Conservation (phyloP, 2,329 filamentous ascomycete genomes). For the Sclerotinia glacialis region DNA sequence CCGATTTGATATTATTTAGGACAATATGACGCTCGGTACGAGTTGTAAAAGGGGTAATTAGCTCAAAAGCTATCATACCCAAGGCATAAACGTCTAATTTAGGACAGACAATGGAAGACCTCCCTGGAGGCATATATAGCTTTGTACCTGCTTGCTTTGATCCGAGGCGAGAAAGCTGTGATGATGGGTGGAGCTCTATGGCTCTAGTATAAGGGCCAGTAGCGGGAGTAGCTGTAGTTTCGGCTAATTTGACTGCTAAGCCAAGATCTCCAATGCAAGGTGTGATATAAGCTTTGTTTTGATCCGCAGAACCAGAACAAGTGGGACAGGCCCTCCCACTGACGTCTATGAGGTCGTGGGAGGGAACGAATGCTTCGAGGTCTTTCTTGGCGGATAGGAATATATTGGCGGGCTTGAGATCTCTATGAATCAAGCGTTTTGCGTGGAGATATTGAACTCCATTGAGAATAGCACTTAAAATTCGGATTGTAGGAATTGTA, state of each 20-base stretch:
- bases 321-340: conserved; percentile 35
- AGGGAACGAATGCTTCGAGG: conserved; percentile 30
- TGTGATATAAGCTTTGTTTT: conserved; percentile 45
- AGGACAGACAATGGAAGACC: conserved; percentile 42
- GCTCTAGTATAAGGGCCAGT: conserved; percentile 2
- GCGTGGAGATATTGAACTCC: conserved; percentile 64
- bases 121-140: conserved; percentile 52
- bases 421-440: conserved; percentile 60
- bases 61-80: conserved; percentile 61
- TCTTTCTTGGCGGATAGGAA: conserved; percentile 53
- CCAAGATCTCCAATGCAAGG: conserved; percentile 69
- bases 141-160: conserved; percentile 55
- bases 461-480: conserved; percentile 59
- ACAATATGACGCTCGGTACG: conserved; percentile 48
- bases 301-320: conserved; percentile 42
- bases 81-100: conserved; percentile 61
- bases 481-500: conserved; percentile 51
- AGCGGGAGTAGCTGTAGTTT: conserved; percentile 22
- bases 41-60: conserved; percentile 54
- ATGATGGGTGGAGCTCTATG: conserved; percentile 6
- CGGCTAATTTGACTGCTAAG: conserved; percentile 50
- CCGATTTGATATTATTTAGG: conserved; percentile 41
- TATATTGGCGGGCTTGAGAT: conserved; percentile 67
- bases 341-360: conserved; percentile 47
- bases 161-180: conserved; percentile 18